Base-by-base conservation (phyloP, 2,329 filamentous ascomycete genomes). In the Onygena corvina region DNA sequence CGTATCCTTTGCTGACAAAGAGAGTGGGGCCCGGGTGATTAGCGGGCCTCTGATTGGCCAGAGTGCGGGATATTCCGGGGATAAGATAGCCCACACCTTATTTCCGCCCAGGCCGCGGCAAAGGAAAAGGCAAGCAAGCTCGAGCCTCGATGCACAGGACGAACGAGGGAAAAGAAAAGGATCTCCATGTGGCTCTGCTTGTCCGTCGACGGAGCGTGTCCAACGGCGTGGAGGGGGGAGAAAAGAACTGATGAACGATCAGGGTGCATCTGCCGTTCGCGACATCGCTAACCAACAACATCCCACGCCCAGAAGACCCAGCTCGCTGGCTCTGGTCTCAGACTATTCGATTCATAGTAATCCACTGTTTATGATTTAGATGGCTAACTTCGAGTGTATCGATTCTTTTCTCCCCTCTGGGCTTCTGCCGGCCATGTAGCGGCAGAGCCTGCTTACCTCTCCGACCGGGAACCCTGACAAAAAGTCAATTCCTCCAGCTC, bases 401-500 rank as follows among this genome's bases (percentile, higher is more conserved):
- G 11, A 3, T 27, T 7, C 12, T 21, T 27, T 25, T 21, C 7
- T 20, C 9, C 21, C 36, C 8, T 60, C 62, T 9, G 61, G 59
- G 51, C 60, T 58, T 9, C 54, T 56, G 38, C 62, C 61, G 16
- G 38, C 52, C 49, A 54, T 52, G 48, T 56, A 56, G 21, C 47
- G 54, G 52, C 54, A 54, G 25, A 56, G 31, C 46, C 54, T 52
- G 38, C 54, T 56, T 5, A 56, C 47, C 7, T 56, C 52, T 9
- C 54, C 40, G 23, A 56, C 54, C 8, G 50, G 52, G 46, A 40
- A 48, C 7, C 50, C 48, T 31, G 34, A 38, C 14, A 40, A 16
- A 9, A 46, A 38, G 11, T 18, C n/a, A 21, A 30, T 38, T 4
- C 31, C 23, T 4, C 40, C 49, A 2, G 18, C 40, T 14, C 30